A percentile compares a stretch with the other conserved stretches of the same genome.
phyloP scores from a whole-genome alignment of 768 basidiomycete species.

The Epithele typhae region DNA sequence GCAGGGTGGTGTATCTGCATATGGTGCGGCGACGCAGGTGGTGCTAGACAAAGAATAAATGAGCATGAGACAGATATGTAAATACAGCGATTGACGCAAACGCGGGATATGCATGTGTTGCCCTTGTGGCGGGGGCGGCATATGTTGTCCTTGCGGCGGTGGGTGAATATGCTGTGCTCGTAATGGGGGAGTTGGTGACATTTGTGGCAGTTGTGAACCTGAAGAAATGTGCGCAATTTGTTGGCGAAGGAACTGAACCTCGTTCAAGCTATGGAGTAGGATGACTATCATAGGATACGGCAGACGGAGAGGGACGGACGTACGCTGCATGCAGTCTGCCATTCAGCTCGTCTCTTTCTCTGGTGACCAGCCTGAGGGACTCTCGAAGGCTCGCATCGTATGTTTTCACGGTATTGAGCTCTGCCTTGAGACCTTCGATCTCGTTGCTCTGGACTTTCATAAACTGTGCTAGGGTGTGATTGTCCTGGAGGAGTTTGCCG shows the following conservation, averaged over 20 bases:
- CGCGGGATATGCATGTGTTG: no score
- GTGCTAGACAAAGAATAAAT: background rate
- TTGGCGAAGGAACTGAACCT: conserved; percentile 11
- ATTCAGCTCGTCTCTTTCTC: conserved; percentile 11
- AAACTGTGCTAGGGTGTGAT: conserved; percentile 27
- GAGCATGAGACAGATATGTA: no score
- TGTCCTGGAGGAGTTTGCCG: conserved; percentile 35
- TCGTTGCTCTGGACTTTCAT: conserved; percentile 30
- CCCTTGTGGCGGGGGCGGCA: no score
- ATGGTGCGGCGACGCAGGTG: background rate
- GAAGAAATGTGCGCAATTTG: no score
- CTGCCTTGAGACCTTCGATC: conserved; percentile 12
- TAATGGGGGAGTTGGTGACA: no score
- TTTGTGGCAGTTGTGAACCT: no score
- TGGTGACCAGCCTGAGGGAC: conserved; percentile 21
- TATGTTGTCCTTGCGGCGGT: no score
- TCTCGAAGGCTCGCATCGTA: conserved; percentile 23
- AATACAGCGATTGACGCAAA: no score
- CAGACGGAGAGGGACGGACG: background rate
- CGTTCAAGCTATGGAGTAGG: conserved; percentile 6
- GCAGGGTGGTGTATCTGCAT: background rate
- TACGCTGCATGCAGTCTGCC: conserved; percentile 10
- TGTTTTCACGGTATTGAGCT: conserved; percentile 16
- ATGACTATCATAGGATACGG: no score
- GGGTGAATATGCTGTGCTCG: no score